Percentiles rank a stretch among this genome's conserved stretches.
Evolutionary conservation across 306 rosid species (phyloP).

Genomic region (Geum urbanum): DNA sequence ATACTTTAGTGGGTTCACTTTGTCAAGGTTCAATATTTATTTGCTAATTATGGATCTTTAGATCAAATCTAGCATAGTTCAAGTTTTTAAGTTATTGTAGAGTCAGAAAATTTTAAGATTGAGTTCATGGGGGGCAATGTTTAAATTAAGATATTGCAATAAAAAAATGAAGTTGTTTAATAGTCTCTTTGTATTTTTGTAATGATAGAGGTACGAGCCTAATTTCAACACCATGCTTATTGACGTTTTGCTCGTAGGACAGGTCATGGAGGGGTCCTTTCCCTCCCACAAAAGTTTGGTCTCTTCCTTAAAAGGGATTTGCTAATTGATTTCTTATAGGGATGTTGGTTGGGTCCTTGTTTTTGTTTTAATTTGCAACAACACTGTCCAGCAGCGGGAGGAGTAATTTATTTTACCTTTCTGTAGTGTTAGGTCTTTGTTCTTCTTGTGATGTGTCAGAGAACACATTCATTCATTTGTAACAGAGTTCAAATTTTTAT

Average conservation of each 20-base stretch:
- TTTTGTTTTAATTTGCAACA: slow-evolving; percentile 10
- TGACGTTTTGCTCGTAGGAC: slow-evolving; percentile 22
- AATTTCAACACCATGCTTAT: slow-evolving; percentile 15
- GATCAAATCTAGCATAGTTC: neutral
- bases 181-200: neutral
- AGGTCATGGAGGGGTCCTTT: slow-evolving; percentile 6
- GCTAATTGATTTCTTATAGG: slow-evolving; percentile 17
- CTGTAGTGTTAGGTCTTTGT: slow-evolving; percentile 39
- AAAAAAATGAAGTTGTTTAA: neutral
- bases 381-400: neutral
- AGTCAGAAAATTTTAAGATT: neutral
- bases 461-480: slow-evolving; percentile 5
- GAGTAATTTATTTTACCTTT: neutral
- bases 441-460: slow-evolving; percentile 29
- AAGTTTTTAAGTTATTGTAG: neutral
- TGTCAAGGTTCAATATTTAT: no score
- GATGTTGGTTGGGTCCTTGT: slow-evolving; percentile 27
- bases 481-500: slow-evolving; percentile 25
- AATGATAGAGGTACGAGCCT: neutral
- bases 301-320: slow-evolving; percentile 14
- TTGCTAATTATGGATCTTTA: neutral
- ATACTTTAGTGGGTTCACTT: neutral
- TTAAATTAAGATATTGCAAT: neutral
- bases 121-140: neutral
- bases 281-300: slow-evolving; percentile 13